These are phyloP conservation scores for Coemansia sp. DNA, from an alignment of 192 early-diverging fungal species.

Conservation along the genomic window DNA sequence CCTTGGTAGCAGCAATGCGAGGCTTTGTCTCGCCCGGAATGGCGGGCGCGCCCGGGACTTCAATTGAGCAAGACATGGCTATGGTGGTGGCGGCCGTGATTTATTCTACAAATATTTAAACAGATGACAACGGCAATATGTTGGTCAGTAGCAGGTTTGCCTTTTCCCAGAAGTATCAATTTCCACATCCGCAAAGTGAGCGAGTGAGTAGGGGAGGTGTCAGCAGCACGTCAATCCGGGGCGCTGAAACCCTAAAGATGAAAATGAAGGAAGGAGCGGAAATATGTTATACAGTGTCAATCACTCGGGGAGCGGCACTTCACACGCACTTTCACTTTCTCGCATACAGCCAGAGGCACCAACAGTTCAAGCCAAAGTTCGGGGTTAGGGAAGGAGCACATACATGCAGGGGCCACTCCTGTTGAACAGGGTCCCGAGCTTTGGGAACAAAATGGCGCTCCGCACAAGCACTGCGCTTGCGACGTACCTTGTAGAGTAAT, in stretches of 20 bases:
- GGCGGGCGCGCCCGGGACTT: slow-evolving; percentile 36
- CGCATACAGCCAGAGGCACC: neutral
- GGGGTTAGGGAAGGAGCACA: too few relatives aligned
- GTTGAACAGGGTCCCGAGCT: neutral
- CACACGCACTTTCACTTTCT: neutral
- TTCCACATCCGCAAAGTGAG: neutral
- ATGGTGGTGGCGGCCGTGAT: neutral
- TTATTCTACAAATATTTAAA: neutral
- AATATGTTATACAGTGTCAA: neutral
- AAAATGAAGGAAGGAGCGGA: neutral
- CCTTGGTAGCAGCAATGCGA: slow-evolving; percentile 33
- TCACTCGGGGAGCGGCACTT: neutral
- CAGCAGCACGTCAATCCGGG: neutral
- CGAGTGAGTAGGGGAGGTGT: neutral
- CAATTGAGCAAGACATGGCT: slow-evolving; percentile 31
- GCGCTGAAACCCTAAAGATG: neutral
- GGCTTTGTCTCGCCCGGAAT: slow-evolving; percentile 49
- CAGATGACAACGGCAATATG: neutral
- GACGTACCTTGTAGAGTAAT: neutral
- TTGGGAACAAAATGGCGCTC: neutral
- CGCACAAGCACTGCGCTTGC: neutral
- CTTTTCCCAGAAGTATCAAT: neutral
- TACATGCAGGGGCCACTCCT: neutral
- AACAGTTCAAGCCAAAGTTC: neutral
- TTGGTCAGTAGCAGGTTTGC: neutral